A percentile compares a stretch with the other conserved stretches of the same genome.
phyloP scores from a whole-genome alignment of 2,329 filamentous ascomycete species.

The Paraconiothyrium brasiliense region DNA sequence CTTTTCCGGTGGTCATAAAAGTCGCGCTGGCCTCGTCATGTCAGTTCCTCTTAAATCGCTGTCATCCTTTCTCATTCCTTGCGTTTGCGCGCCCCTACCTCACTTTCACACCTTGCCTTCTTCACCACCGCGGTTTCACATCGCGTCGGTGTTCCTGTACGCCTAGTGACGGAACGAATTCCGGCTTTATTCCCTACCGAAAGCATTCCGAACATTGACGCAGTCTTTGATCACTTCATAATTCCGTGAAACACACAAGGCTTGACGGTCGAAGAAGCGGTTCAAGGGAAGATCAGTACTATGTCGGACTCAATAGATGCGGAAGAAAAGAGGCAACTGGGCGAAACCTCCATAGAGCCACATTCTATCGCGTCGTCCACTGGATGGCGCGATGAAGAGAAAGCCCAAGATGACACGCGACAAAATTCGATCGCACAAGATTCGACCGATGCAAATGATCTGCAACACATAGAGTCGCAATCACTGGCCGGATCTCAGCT shows the following conservation, averaged over 20 bases:
- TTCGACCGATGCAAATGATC: slow-evolving; percentile 17
- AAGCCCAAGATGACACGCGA: not conserved
- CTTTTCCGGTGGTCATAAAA: slow-evolving; percentile 12
- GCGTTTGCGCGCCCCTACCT: not conserved
- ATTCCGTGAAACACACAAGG: not conserved
- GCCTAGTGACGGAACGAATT: not conserved
- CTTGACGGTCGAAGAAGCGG: not conserved
- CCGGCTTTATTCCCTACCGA: not conserved
- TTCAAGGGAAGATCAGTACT: not conserved
- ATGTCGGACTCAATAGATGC: not conserved
- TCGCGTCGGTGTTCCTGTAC: not conserved
- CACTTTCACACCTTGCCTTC: not conserved
- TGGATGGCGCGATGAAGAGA: slow-evolving; percentile 7
- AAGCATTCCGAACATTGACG: not conserved
- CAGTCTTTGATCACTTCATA: not conserved
- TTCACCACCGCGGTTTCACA: not conserved
- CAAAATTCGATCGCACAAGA: slow-evolving; percentile 7
- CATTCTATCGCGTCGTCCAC: slow-evolving; percentile 2
- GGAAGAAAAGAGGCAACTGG: not conserved
- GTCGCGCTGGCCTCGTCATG: not conserved
- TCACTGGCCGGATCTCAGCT: slow-evolving; percentile 35
- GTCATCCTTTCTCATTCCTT: not conserved
- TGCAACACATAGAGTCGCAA: slow-evolving; percentile 26
- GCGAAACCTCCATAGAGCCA: not conserved
- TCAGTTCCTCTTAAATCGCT: not conserved